Conservation (phyloP, 148 eudicot genomes). For the Rhododendron griersonianum region DNA sequence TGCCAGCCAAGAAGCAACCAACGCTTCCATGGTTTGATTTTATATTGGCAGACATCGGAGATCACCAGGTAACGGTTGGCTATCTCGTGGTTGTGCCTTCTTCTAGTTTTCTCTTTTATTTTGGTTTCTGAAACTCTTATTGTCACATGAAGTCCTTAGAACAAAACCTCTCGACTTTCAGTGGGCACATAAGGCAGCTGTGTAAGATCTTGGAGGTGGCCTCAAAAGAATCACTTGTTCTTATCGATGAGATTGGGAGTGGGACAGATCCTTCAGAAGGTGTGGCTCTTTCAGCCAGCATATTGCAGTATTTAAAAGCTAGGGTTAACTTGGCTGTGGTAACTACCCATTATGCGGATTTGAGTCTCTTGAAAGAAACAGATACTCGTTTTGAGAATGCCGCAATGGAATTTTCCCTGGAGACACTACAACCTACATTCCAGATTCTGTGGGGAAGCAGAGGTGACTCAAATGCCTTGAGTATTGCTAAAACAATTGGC, state of each 20-base stretch:
- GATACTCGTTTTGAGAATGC: slow-evolving; percentile 84
- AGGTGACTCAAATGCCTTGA: slow-evolving; percentile 91
- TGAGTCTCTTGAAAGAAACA: slow-evolving; percentile 59
- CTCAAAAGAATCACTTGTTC: slow-evolving; percentile 71
- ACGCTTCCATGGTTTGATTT: slow-evolving; percentile 95
- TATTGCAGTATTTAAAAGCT: slow-evolving; percentile 77
- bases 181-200: slow-evolving; percentile 80
- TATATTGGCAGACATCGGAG: slow-evolving; percentile 92
- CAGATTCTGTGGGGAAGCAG: slow-evolving; percentile 82
- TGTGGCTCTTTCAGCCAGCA: slow-evolving; percentile 83
- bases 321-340: slow-evolving; percentile 76
- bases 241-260: slow-evolving; percentile 91
- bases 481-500: slow-evolving; percentile 79
- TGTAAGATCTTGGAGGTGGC: slow-evolving; percentile 73
- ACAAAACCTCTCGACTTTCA: slow-evolving; percentile 92
- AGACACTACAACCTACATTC: slow-evolving; percentile 81
- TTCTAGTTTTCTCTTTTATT: slow-evolving; percentile 7
- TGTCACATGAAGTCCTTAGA: slow-evolving; percentile 73
- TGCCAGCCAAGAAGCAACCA: slow-evolving; percentile 66
- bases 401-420: slow-evolving; percentile 88
- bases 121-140: slow-evolving; percentile 16
- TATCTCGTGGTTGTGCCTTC: neutral
- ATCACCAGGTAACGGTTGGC: slow-evolving; percentile 66
- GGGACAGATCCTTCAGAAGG: slow-evolving; percentile 99
- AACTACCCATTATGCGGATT: slow-evolving; percentile 92